A percentile compares a stretch with the other conserved stretches of the same genome.
Evolutionary conservation across 768 basidiomycete species (phyloP).

Genomic region (Boletus patriciae): DNA sequence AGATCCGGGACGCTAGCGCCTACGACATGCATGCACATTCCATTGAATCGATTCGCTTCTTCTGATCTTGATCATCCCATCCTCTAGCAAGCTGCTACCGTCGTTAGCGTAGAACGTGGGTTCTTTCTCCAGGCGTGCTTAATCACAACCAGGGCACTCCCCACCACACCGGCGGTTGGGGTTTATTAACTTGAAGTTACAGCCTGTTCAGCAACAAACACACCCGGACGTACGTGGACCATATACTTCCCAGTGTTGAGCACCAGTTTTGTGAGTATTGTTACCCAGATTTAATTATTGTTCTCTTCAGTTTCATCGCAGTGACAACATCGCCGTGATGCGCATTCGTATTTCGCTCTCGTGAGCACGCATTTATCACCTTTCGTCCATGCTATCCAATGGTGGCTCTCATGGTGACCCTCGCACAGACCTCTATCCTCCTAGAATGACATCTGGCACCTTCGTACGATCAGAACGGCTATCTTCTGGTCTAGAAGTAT

Average conservation of each 20-base stretch:
- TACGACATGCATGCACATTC: not conserved
- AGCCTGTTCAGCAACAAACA: not conserved
- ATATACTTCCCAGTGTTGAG: not conserved
- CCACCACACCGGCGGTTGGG: slow-evolving; percentile 1
- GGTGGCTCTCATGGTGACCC: not conserved
- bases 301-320: not conserved
- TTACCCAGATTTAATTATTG: not conserved
- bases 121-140: not conserved
- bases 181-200: slow-evolving; percentile 3
- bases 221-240: not conserved
- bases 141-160: not conserved
- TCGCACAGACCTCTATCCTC: not conserved
- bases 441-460: not conserved
- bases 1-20: not conserved
- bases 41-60: not conserved
- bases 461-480: too few species aligned
- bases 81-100: not conserved
- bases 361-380: not conserved
- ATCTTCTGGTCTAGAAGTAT: too few species aligned
- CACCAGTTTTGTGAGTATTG: not conserved
- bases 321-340: not conserved
- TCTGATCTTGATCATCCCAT: slow-evolving; percentile 6
- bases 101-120: not conserved
- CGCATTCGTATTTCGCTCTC: not conserved
- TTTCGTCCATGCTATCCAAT: not conserved